phyloP scores from a whole-genome alignment of 306 rosid genomes.

The Coriaria nepalensis region DNA sequence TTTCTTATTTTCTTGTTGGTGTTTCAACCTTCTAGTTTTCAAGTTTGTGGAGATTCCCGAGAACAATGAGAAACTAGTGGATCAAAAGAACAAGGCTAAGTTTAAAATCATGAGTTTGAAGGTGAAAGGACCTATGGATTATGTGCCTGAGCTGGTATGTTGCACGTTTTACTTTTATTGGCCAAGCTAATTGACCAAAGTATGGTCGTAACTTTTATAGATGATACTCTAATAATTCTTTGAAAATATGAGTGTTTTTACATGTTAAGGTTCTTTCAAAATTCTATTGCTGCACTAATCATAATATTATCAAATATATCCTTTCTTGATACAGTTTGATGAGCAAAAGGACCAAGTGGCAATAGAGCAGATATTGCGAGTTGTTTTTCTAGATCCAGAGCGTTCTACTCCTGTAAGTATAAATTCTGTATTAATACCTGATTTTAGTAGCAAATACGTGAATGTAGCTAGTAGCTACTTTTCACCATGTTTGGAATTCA shows the following conservation, averaged over 20 bases:
- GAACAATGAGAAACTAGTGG: constrained; percentile 70
- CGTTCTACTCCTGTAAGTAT: constrained; percentile 61
- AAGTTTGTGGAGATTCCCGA: constrained; percentile 95
- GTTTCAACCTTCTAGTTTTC: constrained; percentile 41
- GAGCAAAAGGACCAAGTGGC: constrained; percentile 91
- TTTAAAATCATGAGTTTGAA: constrained; percentile 99
- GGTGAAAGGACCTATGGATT: constrained; percentile 82
- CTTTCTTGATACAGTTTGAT: constrained; percentile 49
- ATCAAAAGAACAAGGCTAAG: constrained; percentile 71
- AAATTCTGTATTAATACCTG: not conserved
- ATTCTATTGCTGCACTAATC: not conserved
- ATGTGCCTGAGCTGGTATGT: constrained; percentile 95
- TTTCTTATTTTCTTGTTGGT: constrained; percentile 6
- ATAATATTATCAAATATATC: constrained; percentile 4
- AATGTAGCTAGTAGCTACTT: not conserved
- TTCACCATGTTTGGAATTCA: not conserved
- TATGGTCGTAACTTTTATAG: too few species aligned
- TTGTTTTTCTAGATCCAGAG: constrained; percentile 78
- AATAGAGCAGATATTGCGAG: constrained; percentile 77
- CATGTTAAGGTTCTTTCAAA: not conserved
- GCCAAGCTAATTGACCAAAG: too few species aligned
- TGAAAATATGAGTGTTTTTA: not conserved
- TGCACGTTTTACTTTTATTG: not conserved
- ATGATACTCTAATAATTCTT: not conserved
- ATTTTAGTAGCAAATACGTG: not conserved